These are phyloP conservation scores for Mercurialis annua DNA, from an alignment of 345 rosid genomes.

Conservation along the genomic window DNA sequence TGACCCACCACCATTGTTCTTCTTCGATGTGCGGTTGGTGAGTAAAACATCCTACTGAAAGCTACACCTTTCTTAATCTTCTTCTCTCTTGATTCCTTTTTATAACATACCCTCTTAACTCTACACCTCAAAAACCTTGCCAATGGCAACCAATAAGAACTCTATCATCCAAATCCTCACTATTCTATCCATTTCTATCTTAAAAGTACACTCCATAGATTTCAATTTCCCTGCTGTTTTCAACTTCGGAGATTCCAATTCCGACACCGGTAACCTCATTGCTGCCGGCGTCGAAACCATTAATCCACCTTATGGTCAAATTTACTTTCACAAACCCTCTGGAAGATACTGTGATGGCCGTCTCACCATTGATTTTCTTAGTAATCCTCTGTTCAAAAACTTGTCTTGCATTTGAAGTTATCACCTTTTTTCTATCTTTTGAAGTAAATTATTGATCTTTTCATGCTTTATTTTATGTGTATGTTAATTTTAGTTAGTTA, in stretches of 20 bases:
- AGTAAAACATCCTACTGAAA: slow-evolving; percentile 25
- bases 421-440: not conserved
- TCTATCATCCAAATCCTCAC: slow-evolving; percentile 29
- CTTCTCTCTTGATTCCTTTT: not conserved
- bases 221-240: slow-evolving; percentile 63
- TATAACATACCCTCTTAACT: not conserved
- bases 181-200: slow-evolving; percentile 28
- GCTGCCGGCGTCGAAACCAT: slow-evolving; percentile 64
- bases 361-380: slow-evolving; percentile 66
- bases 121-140: slow-evolving; percentile 2
- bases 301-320: slow-evolving; percentile 60
- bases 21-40: slow-evolving; percentile 21
- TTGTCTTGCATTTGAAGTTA: not conserved
- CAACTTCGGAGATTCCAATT: slow-evolving; percentile 94
- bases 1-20: slow-evolving; percentile 24
- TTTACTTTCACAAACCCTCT: slow-evolving; percentile 56
- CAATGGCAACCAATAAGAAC: slow-evolving; percentile 34
- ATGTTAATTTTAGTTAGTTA: not conserved
- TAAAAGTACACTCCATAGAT: slow-evolving; percentile 36
- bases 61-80: slow-evolving; percentile 13
- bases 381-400: slow-evolving; percentile 34
- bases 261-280: slow-evolving; percentile 81
- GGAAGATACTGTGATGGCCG: slow-evolving; percentile 92
- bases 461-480: not conserved
- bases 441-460: not conserved